A percentile compares a stretch with the other conserved stretches of the same genome.
Conservation (phyloP, 108 stramenopile genomes). For the Nitzschia sp. region DNA sequence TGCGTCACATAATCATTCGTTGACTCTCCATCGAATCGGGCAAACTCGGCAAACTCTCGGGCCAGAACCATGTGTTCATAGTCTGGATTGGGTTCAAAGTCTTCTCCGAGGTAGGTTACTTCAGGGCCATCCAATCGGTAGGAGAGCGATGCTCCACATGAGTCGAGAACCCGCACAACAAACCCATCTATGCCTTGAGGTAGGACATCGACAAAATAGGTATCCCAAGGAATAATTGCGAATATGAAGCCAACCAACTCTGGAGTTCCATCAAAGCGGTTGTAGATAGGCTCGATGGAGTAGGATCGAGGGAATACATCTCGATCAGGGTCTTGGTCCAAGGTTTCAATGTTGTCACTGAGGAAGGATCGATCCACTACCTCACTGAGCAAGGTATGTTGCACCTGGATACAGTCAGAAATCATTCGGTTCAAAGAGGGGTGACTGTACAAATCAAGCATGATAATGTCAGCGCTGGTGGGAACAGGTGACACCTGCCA, state of each 20-base stretch:
- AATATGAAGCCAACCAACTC: slow-evolving; percentile 12
- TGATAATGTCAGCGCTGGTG: slow-evolving; percentile 42
- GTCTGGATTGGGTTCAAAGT: slow-evolving; percentile 1
- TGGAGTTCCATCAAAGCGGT: background rate
- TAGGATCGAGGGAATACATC: background rate
- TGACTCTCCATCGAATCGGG: slow-evolving; percentile 9
- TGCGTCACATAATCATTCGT: background rate
- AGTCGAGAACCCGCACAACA: slow-evolving; percentile 16
- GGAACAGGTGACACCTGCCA: slow-evolving; percentile 57
- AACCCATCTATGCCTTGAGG: slow-evolving; percentile 1
- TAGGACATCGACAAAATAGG: slow-evolving; percentile 21
- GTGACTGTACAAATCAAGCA: slow-evolving; percentile 53
- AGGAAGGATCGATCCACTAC: slow-evolving; percentile 17
- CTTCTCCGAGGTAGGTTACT: slow-evolving; percentile 10
- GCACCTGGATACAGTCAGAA: slow-evolving; percentile 2
- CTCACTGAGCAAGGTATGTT: slow-evolving; percentile 11
- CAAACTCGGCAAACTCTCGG: slow-evolving; percentile 13
- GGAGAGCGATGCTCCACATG: slow-evolving; percentile 11
- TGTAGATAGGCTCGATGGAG: slow-evolving; percentile 13
- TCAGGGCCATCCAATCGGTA: slow-evolving; percentile 26
- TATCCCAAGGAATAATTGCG: slow-evolving; percentile 21
- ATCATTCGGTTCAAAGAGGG: slow-evolving; percentile 21
- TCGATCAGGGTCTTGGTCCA: background rate
- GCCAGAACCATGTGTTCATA: background rate
- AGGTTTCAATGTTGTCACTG: slow-evolving; percentile 1